Conservation (phyloP, 1,284 basidiomycete species). For the Apiotrichum montevideense region DNA sequence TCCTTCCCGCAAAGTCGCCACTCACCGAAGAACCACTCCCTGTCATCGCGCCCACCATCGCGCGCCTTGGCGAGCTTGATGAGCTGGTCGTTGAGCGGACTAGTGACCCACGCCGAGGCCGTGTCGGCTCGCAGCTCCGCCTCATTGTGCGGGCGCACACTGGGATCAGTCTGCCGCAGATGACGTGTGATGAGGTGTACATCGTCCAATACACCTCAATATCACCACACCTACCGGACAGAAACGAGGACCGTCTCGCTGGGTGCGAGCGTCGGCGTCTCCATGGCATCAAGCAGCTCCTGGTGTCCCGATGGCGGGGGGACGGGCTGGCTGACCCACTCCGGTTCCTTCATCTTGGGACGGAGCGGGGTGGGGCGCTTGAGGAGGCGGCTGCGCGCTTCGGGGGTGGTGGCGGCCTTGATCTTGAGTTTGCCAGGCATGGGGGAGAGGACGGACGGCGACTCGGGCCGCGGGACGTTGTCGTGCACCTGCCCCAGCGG, state of each 20-base stretch:
- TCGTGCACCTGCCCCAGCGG: constrained; percentile 7
- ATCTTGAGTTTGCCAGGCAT: constrained; percentile 31
- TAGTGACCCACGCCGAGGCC: constrained; percentile 33
- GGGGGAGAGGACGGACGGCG: constrained; percentile 10
- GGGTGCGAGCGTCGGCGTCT: constrained; percentile 16
- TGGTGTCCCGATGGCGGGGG: background rate
- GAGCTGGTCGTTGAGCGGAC: constrained; percentile 32
- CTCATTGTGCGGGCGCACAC: constrained; percentile 61
- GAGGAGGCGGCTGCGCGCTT: constrained; percentile 33
- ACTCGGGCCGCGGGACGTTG: constrained; percentile 6
- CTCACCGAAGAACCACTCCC: constrained; percentile 49
- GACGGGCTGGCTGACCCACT: too few species aligned
- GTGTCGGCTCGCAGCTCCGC: constrained; percentile 37
- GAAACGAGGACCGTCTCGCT: constrained; percentile 80
- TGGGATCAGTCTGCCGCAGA: constrained; percentile 30
- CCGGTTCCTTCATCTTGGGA: too few species aligned
- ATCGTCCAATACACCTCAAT: background rate
- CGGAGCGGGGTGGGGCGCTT: constrained; percentile 3
- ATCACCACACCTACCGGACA: constrained; percentile 56
- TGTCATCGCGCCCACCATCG: constrained; percentile 32
- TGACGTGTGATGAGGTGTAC: background rate
- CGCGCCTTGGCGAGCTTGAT: constrained; percentile 38
- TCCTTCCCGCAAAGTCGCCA: constrained; percentile 16
- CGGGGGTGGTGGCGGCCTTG: constrained; percentile 38
- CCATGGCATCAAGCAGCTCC: constrained; percentile 14